These are phyloP conservation scores for Scedosporium boydii DNA, from an alignment of 2,329 filamentous ascomycete genomes.

Conservation along the genomic window DNA sequence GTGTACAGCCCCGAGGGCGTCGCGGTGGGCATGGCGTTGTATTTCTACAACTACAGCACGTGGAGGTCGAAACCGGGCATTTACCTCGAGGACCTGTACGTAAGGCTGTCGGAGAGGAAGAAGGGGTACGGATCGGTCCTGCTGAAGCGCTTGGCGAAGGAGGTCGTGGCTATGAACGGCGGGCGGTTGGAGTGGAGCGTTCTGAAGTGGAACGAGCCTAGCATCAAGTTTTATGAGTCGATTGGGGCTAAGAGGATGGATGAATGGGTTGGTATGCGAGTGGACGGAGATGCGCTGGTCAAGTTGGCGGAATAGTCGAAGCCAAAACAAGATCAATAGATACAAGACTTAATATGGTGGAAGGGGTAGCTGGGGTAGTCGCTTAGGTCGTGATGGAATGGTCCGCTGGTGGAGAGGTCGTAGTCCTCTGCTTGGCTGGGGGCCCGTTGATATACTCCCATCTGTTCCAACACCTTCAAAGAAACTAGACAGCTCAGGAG, in stretches of 20 bases:
- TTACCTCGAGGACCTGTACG: slow-evolving; percentile 90
- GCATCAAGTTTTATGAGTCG: slow-evolving; percentile 74
- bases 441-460: not conserved
- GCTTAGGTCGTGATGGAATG: not conserved
- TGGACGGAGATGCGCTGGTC: slow-evolving; percentile 55
- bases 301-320: slow-evolving; percentile 42
- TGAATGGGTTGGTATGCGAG: slow-evolving; percentile 68
- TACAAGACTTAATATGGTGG: not conserved
- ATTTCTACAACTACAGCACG: slow-evolving; percentile 93
- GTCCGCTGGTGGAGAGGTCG: not conserved
- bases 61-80: slow-evolving; percentile 84
- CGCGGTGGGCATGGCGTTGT: slow-evolving; percentile 70
- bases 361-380: not conserved
- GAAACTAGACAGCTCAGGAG: not conserved
- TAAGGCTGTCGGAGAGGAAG: slow-evolving; percentile 59
- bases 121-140: slow-evolving; percentile 72
- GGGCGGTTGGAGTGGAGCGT: slow-evolving; percentile 83
- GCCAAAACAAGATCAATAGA: slow-evolving; percentile 7
- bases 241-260: slow-evolving; percentile 58
- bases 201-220: slow-evolving; percentile 86
- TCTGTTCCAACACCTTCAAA: not conserved
- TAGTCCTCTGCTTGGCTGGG: not conserved
- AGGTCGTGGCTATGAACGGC: slow-evolving; percentile 64
- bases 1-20: slow-evolving; percentile 41
- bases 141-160: slow-evolving; percentile 66